These are phyloP conservation scores for Centella asiatica DNA, from an alignment of 129 eudicot species.

Conservation along the genomic window DNA sequence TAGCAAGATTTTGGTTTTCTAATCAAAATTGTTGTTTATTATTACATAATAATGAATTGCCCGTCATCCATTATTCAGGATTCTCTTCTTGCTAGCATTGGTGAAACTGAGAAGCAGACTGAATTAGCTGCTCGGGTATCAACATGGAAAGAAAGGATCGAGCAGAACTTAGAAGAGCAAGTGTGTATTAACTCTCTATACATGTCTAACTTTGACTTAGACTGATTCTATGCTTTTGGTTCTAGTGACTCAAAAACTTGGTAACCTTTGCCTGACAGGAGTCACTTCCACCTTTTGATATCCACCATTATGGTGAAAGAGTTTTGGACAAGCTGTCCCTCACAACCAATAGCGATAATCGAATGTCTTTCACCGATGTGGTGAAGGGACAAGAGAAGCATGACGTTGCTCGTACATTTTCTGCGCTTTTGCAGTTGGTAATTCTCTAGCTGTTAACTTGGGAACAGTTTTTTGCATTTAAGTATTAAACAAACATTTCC, in stretches of 20 bases:
- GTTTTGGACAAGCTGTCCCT: conserved; percentile 55
- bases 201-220: neutral
- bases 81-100: conserved; percentile 61
- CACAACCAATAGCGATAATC: conserved; percentile 21
- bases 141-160: conserved; percentile 91
- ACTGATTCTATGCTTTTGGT: neutral
- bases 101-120: conserved; percentile 75
- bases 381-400: conserved; percentile 83
- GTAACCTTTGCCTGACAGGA: conserved; percentile 41
- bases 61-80: conserved; percentile 39
- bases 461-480: neutral
- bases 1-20: neutral
- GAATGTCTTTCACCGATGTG: conserved; percentile 59
- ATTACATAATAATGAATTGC: too few species aligned
- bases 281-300: conserved; percentile 82
- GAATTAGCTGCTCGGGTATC: conserved; percentile 93
- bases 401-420: conserved; percentile 78
- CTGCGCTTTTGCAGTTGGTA: conserved; percentile 95
- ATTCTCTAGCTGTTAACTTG: neutral
- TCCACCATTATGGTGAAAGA: conserved; percentile 74
- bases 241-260: neutral
- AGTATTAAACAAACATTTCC: neutral
- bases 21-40: too few species aligned
- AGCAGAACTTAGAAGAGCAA: conserved; percentile 81
- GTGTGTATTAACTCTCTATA: conserved; percentile 23